Conservation (phyloP, 169 alveolate genomes). For the Plasmodium gallinaceum region DNA sequence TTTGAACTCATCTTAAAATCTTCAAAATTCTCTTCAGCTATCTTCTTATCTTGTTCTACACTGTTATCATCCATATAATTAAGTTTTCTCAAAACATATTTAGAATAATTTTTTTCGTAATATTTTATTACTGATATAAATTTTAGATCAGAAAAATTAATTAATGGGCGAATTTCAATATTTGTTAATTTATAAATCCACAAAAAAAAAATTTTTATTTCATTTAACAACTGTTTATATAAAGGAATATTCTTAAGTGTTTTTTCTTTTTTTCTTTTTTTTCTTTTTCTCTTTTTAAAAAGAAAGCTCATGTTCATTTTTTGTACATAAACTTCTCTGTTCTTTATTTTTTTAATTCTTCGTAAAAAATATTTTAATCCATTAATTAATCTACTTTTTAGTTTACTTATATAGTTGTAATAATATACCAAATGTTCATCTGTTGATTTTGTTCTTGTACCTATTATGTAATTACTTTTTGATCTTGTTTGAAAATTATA, state of each 20-base stretch:
- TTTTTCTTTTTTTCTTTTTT: conserved; percentile 21
- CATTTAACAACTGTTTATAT: conserved; percentile 58
- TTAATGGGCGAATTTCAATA: conserved; percentile 65
- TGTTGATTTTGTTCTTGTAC: conserved; percentile 71
- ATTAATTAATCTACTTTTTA: conserved; percentile 34
- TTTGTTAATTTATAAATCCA: conserved; percentile 67
- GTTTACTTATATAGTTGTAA: conserved; percentile 56
- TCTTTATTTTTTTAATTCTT: conserved; percentile 51
- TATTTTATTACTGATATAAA: conserved; percentile 22
- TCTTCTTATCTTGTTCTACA: neutral
- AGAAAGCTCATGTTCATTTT: conserved; percentile 14
- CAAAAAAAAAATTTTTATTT: conserved; percentile 60
- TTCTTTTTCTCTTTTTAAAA: conserved; percentile 18
- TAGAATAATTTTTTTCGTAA: conserved; percentile 39
- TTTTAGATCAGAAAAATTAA: conserved; percentile 55
- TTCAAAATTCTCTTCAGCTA: neutral
- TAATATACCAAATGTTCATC: conserved; percentile 64
- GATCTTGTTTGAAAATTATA: conserved; percentile 1
- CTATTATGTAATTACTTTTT: conserved; percentile 51
- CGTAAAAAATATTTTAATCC: conserved; percentile 39
- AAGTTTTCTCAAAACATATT: conserved; percentile 19
- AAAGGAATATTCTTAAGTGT: conserved; percentile 31
- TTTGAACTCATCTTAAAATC: neutral
- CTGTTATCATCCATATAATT: neutral
- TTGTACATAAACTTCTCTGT: conserved; percentile 14